phyloP scores from a whole-genome alignment of 2,329 filamentous ascomycete genomes.

The Ceratocystis papillata region DNA sequence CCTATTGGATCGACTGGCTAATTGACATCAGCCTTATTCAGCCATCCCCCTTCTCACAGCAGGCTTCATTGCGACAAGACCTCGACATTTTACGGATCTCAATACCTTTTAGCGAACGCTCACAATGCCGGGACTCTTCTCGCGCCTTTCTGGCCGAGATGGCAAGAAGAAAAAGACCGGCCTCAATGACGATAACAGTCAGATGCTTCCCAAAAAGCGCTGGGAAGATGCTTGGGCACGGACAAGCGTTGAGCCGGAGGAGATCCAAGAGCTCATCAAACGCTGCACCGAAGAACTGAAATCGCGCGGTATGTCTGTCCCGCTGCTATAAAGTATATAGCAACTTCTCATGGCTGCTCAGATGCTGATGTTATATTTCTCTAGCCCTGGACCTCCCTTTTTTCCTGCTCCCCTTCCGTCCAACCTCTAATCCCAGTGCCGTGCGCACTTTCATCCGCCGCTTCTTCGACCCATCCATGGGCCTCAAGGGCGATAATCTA shows the following conservation, averaged over 20 bases:
- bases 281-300: constrained; percentile 87
- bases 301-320: constrained; percentile 61
- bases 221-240: constrained; percentile 86
- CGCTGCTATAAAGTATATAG: not conserved
- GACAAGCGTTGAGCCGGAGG: constrained; percentile 71
- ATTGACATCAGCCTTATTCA: not conserved
- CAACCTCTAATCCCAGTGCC: constrained; percentile 80
- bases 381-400: constrained; percentile 82
- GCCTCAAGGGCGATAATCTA: constrained; percentile 57
- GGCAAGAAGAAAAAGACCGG: constrained; percentile 55
- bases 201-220: constrained; percentile 55
- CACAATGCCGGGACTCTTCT: constrained; percentile 49
- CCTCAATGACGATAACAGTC: constrained; percentile 40
- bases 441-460: constrained; percentile 87
- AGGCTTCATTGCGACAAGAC: not conserved
- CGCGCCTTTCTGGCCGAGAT: constrained; percentile 66
- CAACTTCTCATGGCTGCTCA: not conserved
- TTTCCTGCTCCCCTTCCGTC: constrained; percentile 85
- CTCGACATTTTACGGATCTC: not conserved
- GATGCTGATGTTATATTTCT: constrained; percentile 16
- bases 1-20: not conserved
- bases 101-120: not conserved
- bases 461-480: constrained; percentile 66
- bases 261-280: constrained; percentile 77
- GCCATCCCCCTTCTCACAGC: not conserved